These are phyloP conservation scores for Pleoardoris graminearum DNA, from an alignment of 2,329 filamentous ascomycete genomes.

Conservation along the genomic window DNA sequence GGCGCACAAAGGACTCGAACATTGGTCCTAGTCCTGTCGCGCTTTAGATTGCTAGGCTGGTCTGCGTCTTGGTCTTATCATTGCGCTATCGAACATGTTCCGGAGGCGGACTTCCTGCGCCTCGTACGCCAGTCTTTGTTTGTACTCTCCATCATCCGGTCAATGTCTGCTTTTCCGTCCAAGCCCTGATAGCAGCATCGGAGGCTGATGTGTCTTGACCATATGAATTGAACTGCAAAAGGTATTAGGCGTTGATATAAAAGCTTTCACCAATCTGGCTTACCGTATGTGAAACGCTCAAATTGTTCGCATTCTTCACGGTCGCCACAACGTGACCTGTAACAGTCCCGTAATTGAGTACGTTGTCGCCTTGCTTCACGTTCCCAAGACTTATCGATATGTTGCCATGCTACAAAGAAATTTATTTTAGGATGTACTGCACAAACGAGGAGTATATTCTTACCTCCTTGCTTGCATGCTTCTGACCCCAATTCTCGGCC, in stretches of 20 bases:
- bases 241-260: background rate
- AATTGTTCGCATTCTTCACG: constrained; percentile 3
- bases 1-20: background rate
- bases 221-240: constrained; percentile 1
- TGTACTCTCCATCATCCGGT: background rate
- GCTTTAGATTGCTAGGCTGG: too few species aligned
- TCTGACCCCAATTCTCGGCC: constrained; percentile 5
- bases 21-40: background rate
- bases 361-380: constrained; percentile 5
- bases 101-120: too few species aligned
- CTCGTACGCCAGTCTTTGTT: background rate
- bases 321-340: constrained; percentile 5
- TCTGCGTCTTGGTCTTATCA: too few species aligned
- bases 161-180: background rate
- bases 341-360: constrained; percentile 3
- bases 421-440: background rate
- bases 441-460: background rate
- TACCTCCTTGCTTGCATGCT: background rate
- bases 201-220: background rate
- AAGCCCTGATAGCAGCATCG: constrained; percentile 1
- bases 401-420: background rate
- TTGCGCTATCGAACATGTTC: too few species aligned
- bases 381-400: constrained; percentile 1
- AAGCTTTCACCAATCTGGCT: background rate
- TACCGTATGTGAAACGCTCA: constrained; percentile 5